Evolutionary conservation across 2,329 filamentous ascomycete species (phyloP).

Genomic region (Diaporthe humulicola): DNA sequence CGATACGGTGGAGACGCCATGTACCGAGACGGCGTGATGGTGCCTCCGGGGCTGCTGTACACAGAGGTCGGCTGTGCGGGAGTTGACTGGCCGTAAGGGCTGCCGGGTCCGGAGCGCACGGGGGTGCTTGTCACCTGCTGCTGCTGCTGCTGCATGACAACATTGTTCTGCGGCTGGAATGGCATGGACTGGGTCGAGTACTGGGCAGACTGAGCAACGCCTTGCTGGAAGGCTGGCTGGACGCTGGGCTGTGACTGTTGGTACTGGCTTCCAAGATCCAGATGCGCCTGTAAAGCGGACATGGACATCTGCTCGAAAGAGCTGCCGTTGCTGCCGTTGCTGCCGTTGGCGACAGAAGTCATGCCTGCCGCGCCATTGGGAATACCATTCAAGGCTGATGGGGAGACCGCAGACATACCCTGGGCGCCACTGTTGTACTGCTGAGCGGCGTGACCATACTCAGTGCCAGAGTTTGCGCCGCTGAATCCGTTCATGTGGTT

Average conservation of each 20-base stretch:
- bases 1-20: background rate
- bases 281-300: constrained; percentile 30
- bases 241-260: background rate
- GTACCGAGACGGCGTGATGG: background rate
- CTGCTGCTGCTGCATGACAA: constrained; percentile 21
- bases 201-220: background rate
- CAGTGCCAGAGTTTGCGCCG: background rate
- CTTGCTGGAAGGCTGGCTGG: background rate
- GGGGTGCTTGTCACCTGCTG: constrained; percentile 9
- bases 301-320: constrained; percentile 32
- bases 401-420: background rate
- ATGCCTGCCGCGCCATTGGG: background rate
- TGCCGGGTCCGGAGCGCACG: background rate
- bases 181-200: background rate
- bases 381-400: background rate
- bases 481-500: background rate
- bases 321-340: constrained; percentile 6
- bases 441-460: background rate
- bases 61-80: background rate
- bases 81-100: constrained; percentile 1
- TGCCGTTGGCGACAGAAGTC: background rate
- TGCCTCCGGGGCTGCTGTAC: background rate
- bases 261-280: constrained; percentile 4
- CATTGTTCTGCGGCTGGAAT: background rate
- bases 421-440: background rate